Conservation (phyloP, 164 flowering plant species). For the Echeveria elegans region DNA sequence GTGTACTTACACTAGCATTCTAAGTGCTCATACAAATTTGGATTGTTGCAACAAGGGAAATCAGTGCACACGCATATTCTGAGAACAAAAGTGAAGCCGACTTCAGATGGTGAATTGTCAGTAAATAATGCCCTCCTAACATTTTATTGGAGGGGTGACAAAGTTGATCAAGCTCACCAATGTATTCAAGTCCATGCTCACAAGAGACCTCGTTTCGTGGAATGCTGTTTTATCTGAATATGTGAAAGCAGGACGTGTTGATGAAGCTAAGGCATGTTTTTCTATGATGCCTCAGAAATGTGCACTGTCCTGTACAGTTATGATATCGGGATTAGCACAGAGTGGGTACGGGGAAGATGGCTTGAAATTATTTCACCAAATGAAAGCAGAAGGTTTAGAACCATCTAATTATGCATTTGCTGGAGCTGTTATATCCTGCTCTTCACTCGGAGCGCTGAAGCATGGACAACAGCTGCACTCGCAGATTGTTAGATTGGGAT, state of each 20-base stretch:
- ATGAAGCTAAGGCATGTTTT: conserved; percentile 22
- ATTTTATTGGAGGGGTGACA: conserved; percentile 48
- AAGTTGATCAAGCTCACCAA: conserved; percentile 23
- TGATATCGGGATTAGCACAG: conserved; percentile 5
- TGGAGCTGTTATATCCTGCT: neutral
- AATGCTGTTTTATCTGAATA: conserved; percentile 24
- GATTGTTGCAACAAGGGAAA: conserved; percentile 36
- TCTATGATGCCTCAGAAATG: conserved; percentile 16
- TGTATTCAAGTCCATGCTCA: conserved; percentile 31
- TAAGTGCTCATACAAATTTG: conserved; percentile 52
- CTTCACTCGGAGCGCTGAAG: neutral
- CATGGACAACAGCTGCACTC: conserved; percentile 4
- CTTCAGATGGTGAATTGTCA: conserved; percentile 15
- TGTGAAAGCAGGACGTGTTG: conserved; percentile 15
- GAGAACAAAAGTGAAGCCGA: conserved; percentile 14
- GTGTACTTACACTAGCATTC: conserved; percentile 24
- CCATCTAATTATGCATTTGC: neutral
- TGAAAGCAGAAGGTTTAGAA: conserved; percentile 1
- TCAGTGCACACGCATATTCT: conserved; percentile 34
- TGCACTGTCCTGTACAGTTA: neutral
- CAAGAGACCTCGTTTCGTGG: conserved; percentile 34
- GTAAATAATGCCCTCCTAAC: conserved; percentile 36
- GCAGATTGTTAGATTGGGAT: neutral
- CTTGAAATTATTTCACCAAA: neutral
- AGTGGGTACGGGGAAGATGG: conserved; percentile 1